Conservation (phyloP, 768 basidiomycete genomes). For the Holtermannia corniformis region DNA sequence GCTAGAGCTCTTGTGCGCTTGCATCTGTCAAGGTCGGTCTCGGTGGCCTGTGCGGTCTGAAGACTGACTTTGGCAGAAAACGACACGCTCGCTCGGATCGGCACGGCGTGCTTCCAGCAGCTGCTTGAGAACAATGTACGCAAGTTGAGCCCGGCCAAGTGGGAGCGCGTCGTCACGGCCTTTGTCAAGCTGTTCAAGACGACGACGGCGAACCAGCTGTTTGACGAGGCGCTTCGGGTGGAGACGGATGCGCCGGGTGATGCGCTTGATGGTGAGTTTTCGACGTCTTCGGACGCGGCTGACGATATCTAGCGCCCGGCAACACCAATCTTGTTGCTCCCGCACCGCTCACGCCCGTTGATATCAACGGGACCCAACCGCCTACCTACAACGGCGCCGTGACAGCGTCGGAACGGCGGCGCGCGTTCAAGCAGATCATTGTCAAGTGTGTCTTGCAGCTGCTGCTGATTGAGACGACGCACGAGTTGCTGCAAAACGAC, state of each 20-base stretch:
- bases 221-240: slow-evolving; percentile 80
- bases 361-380: slow-evolving; percentile 44
- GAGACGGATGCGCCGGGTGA: slow-evolving; percentile 50
- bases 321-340: slow-evolving; percentile 41
- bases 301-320: slow-evolving; percentile 12
- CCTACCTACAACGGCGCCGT: slow-evolving; percentile 10
- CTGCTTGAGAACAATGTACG: slow-evolving; percentile 83
- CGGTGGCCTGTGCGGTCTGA: neutral
- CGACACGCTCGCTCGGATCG: slow-evolving; percentile 92
- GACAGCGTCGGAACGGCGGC: slow-evolving; percentile 55
- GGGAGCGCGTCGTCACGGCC: slow-evolving; percentile 84
- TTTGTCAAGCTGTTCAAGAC: slow-evolving; percentile 96
- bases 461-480: slow-evolving; percentile 91
- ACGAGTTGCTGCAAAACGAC: slow-evolving; percentile 84
- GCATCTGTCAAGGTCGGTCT: slow-evolving; percentile 88
- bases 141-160: slow-evolving; percentile 71
- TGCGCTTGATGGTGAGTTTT: slow-evolving; percentile 25
- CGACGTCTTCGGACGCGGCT: neutral
- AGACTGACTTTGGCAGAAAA: slow-evolving; percentile 58
- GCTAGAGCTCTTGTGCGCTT: slow-evolving; percentile 82
- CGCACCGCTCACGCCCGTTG: slow-evolving; percentile 69
- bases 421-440: slow-evolving; percentile 95
- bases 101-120: slow-evolving; percentile 94
- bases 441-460: slow-evolving; percentile 98
- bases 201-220: slow-evolving; percentile 92